These are phyloP conservation scores for Lignosus rhinocerotis DNA, from an alignment of 1,284 basidiomycete species.

Conservation along the genomic window DNA sequence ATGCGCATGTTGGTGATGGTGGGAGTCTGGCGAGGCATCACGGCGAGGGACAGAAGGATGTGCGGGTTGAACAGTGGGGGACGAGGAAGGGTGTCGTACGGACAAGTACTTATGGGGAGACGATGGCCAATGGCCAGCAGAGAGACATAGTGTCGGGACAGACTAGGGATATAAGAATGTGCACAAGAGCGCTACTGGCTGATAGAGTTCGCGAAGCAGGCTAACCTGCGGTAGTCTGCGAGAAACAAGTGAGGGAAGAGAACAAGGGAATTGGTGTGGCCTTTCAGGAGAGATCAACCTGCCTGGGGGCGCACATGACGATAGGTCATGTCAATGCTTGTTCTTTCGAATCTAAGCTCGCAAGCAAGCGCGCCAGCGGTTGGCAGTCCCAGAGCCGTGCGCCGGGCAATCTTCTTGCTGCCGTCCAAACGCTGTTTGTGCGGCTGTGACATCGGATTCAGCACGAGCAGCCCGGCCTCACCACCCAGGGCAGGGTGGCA, in stretches of 20 bases:
- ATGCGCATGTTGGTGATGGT: conserved; percentile 43
- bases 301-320: conserved; percentile 16
- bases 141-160: conserved; percentile 9
- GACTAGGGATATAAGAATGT: conserved; percentile 8
- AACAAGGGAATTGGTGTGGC: conserved; percentile 2
- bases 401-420: neutral
- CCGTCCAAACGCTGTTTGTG: neutral
- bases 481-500: neutral
- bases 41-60: conserved; percentile 24
- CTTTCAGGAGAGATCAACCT: conserved; percentile 15
- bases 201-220: conserved; percentile 15
- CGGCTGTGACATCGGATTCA: neutral
- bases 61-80: conserved; percentile 18
- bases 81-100: conserved; percentile 1
- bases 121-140: conserved; percentile 3
- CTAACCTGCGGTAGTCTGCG: conserved; percentile 7
- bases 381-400: neutral
- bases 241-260: conserved; percentile 8
- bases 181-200: neutral
- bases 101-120: conserved; percentile 17
- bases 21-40: conserved; percentile 36
- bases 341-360: conserved; percentile 11
- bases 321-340: conserved; percentile 13
- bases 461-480: neutral
- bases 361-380: neutral